Evolutionary conservation across 108 stramenopile genomes (phyloP), one percentile per base, ranked within the genome.

Genomic region (Cylindrotheca fusiformis): DNA sequence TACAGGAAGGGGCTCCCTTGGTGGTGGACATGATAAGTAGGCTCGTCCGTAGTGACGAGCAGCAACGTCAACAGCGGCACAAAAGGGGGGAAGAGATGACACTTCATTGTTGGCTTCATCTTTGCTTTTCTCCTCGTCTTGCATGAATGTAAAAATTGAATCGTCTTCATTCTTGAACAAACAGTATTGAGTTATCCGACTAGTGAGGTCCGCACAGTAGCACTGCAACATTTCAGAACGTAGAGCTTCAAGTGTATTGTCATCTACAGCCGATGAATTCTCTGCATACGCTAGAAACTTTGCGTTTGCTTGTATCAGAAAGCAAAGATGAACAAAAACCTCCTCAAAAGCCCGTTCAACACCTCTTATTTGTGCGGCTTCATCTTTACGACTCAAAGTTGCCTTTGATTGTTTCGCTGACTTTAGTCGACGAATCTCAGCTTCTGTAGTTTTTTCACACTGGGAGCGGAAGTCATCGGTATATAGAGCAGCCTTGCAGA

Each of bases 101-200:
- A 26, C 47, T 22, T 14, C 41, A 46, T 31, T 1, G 28, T 44
- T 52, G 6, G 25, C 28, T 0, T 63, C 19, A 20, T 33, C 22
- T 23, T 63, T 33, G 17, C 0, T 21, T 52, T 46, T 30, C 29
- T 48, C 54, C 4, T 26, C 44, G 12, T 47, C 57, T 8, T 54
- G 28, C n/a, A 20, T 10, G 69, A 79, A 71, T 18, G 60, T 63
- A 46, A 71, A 79, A 1, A 65, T 32, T 2, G 20, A 32, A 2
- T 60, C 57, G 8, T 29, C 65, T 51, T 75, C 68, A 3, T 74
- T 51, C 33, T 74, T 68, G 19, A 53, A 71, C 45, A 81, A 30
- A 36, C 72, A 65, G 47, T 67, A 74, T 46, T 77, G 65, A 32
- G 75, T 76, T 10, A 81, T 65, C 8, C 76, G 76, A 19, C 74